A percentile compares a stretch with the other conserved stretches of the same genome.
Evolutionary conservation across 768 basidiomycete genomes (phyloP).

Genomic region (Mycena albidolilacea): DNA sequence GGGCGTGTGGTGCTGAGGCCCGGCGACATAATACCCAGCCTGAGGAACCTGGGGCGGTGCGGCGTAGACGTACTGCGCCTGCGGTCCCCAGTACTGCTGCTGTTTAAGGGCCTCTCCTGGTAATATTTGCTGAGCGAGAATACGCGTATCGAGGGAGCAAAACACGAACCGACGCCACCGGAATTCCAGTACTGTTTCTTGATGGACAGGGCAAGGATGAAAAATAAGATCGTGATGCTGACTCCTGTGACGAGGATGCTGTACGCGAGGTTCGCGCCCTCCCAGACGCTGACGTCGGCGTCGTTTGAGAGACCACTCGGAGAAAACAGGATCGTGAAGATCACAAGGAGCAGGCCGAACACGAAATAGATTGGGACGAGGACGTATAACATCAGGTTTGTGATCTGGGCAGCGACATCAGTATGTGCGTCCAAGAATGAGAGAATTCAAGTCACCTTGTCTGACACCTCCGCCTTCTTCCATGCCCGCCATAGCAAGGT

Average conservation of each 20-base stretch:
- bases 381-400: constrained; percentile 25
- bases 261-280: constrained; percentile 31
- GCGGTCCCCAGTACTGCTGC: constrained; percentile 27
- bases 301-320: constrained; percentile 16
- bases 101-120: not conserved
- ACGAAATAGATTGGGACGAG: constrained; percentile 30
- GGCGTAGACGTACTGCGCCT: constrained; percentile 30
- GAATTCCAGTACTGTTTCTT: constrained; percentile 25
- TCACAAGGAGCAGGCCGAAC: constrained; percentile 25
- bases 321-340: constrained; percentile 39
- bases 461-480: constrained; percentile 24
- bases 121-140: not conserved
- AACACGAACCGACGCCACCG: constrained; percentile 17
- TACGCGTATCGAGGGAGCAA: not conserved
- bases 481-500: constrained; percentile 26
- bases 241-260: constrained; percentile 12
- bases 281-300: not conserved
- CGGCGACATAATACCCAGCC: constrained; percentile 14
- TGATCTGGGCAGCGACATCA: constrained; percentile 23
- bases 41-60: constrained; percentile 22
- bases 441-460: constrained; percentile 19
- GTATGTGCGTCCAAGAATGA: not conserved
- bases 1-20: not conserved
- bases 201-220: constrained; percentile 13
- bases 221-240: constrained; percentile 16